These are phyloP conservation scores for Akanthomyces dipterigenus DNA, from an alignment of 2,329 filamentous ascomycete genomes.

Conservation along the genomic window DNA sequence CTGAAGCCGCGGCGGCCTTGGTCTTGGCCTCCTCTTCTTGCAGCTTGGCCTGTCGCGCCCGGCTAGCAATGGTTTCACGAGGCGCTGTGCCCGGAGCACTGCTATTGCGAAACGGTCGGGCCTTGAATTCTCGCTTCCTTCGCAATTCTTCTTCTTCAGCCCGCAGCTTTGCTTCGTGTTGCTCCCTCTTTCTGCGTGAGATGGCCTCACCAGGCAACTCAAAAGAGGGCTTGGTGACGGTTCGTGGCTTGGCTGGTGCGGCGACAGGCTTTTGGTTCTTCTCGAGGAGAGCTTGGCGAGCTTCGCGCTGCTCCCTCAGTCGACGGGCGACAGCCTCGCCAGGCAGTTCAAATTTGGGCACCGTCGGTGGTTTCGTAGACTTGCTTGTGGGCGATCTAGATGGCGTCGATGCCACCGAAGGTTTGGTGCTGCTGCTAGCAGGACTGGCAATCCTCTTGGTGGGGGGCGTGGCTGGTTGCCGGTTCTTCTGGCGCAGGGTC, in stretches of 20 bases:
- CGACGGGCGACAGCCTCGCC: slow-evolving; percentile 54
- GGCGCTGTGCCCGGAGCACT: slow-evolving; percentile 36
- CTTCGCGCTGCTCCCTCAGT: slow-evolving; percentile 52
- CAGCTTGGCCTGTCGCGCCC: slow-evolving; percentile 43
- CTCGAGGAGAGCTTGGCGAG: slow-evolving; percentile 36
- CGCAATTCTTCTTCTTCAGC: slow-evolving; percentile 54
- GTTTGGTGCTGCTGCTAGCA: background rate
- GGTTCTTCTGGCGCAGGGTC: slow-evolving; percentile 26
- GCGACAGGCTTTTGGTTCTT: slow-evolving; percentile 28
- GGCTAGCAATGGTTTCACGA: slow-evolving; percentile 52
- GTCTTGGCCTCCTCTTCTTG: slow-evolving; percentile 21
- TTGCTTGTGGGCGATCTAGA: slow-evolving; percentile 25
- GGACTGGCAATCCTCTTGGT: slow-evolving; percentile 7
- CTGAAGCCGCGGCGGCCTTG: slow-evolving; percentile 11
- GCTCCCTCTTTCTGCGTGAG: slow-evolving; percentile 47
- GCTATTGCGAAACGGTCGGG: slow-evolving; percentile 46
- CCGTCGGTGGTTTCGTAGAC: slow-evolving; percentile 48
- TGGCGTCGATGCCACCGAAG: background rate
- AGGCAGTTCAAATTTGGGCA: slow-evolving; percentile 54
- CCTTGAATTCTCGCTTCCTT: slow-evolving; percentile 57
- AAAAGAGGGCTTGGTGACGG: slow-evolving; percentile 49
- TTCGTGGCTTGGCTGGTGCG: slow-evolving; percentile 39
- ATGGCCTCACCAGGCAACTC: slow-evolving; percentile 59
- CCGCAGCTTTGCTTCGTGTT: slow-evolving; percentile 47
- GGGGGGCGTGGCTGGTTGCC: slow-evolving; percentile 5